phyloP scores from a whole-genome alignment of 345 rosid species.

The Erysimum cheiranthoides region DNA sequence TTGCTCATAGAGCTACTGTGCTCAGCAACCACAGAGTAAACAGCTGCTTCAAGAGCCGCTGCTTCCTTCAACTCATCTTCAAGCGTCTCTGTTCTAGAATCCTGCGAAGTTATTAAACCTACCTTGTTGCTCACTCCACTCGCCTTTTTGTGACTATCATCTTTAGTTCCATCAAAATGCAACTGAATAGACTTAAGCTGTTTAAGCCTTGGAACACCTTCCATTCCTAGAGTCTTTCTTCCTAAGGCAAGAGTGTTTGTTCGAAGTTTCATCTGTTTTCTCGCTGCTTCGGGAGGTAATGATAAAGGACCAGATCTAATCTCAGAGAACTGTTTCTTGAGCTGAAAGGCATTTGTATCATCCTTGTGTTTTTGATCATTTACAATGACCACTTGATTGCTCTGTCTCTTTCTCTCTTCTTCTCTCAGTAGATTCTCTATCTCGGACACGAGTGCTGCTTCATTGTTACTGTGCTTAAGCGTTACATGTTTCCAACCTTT shows the following conservation, averaged over 20 bases:
- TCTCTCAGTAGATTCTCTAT: slow-evolving; percentile 44
- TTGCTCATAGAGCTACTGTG: slow-evolving; percentile 86
- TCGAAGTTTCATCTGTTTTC: slow-evolving; percentile 60
- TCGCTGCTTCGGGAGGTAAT: slow-evolving; percentile 52
- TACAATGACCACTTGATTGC: slow-evolving; percentile 13
- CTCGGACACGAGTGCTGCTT: slow-evolving; percentile 46
- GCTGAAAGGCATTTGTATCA: slow-evolving; percentile 29
- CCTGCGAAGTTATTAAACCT: slow-evolving; percentile 48
- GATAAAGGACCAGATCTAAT: slow-evolving; percentile 42
- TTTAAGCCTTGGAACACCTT: slow-evolving; percentile 58
- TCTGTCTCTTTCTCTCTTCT: slow-evolving; percentile 44
- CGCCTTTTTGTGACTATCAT: slow-evolving; percentile 41
- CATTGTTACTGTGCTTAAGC: slow-evolving; percentile 43
- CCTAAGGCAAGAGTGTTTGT: slow-evolving; percentile 60
- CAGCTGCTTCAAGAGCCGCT: slow-evolving; percentile 83
- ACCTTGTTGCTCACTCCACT: slow-evolving; percentile 32
- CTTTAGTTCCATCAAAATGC: slow-evolving; percentile 50
- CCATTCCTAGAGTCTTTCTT: slow-evolving; percentile 53
- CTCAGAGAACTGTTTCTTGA: slow-evolving; percentile 51
- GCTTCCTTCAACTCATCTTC: slow-evolving; percentile 93
- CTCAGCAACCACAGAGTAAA: slow-evolving; percentile 89
- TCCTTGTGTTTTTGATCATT: slow-evolving; percentile 44
- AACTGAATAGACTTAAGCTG: slow-evolving; percentile 63
- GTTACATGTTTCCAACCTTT: slow-evolving; percentile 48
- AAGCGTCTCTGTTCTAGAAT: slow-evolving; percentile 61